Evolutionary conservation across 2,329 filamentous ascomycete genomes (phyloP), one percentile per base, ranked within the genome.

Genomic region (Graphiopsis chlorocephala): DNA sequence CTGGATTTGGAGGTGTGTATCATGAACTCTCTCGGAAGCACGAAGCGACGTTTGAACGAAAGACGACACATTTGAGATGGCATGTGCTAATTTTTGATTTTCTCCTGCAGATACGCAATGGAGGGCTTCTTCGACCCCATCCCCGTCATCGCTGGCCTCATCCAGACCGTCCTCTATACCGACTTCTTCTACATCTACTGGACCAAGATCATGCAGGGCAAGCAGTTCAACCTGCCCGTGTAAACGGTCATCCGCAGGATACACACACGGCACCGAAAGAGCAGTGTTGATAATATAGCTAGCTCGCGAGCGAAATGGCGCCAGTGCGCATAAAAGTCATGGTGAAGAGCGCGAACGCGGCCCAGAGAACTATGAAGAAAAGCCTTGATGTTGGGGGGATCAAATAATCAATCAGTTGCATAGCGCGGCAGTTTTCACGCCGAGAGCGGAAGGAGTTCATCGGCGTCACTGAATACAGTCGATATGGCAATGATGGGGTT

Each of bases 101-200:
- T 17, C 11, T 20, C 28, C 15, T 20, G 8, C 57, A 65, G 95
- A 64, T 98, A 94, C 80, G 86, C 91, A 71, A 85, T 86, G 60
- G 93, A 97, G 78, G 82, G 86, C 59, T 89, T 92, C 77, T 90
- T 90, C 71, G 93, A 98, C 76, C 91, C 89, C 69, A 96, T 97
- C 71, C 90, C 93, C 23, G 90, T 97, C 60, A 76, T 95, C 68
- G 95, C 96, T 3, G 95, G 95, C 14, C 85, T 98, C 64, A 82
- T 98, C 69, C 95, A 99, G 84, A 99, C 95, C 0, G 81, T 99
- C 57, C 84, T 99, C 65, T 99, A 99, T 83, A 96, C 92, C 68
- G 95, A 99, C 82, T 99, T 99, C 83, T 99, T 99, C 86, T 99
- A 93, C 85, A 94, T 99, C 74, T 99, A 99, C 83, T 99, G 97